Base-by-base conservation (phyloP, 2,329 filamentous ascomycete species). In the Aspergillus caelatus region DNA sequence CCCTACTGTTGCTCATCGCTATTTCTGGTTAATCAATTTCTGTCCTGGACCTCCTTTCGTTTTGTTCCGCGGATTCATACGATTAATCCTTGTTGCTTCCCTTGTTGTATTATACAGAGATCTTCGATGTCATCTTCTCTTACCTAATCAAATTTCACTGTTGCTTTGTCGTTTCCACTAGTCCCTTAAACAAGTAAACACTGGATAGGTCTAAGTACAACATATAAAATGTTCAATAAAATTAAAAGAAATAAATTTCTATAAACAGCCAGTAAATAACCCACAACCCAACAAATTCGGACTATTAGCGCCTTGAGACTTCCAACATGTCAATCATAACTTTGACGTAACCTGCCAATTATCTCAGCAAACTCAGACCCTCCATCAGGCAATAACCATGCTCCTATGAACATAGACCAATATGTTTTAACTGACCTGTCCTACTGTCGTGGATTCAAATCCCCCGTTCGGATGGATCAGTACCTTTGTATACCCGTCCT, bases 401-500 rank as follows among this genome's bases (percentile, higher is more conserved):
- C 16, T 32, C 32, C 0, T 9, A 53, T 14, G n/a, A n/a, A 23
- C 11, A 34, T 34, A 32, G 28, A 14, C 28, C 30, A n/a, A 34
- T 34, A 21, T 34, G 19, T 21, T n/a, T 53, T 53, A 53, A 53
- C 50, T 53, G 4, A 34, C 28, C 50, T 32, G 28, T 7, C 28
- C 30, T 1, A 34, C 10, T 23, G 50, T 32, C 4, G 16, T 53
- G 4, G 50, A 34, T 34, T 53, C 50, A 46, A 71, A 71, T 0
- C 64, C 68, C 6, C 87, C 87, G 65, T 90, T 90, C 0, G 88
- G 88, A 71, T 89, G 88, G 62, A 90, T 88, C 63, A 89, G 77
- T 14, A 90, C 88, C 77, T 91, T 90, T 14, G 87, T 89, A 66
- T 88, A 90, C 1, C 88, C 88, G 52, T 90, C 88, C 39, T 88